Evolutionary conservation across 2,329 filamentous ascomycete species (phyloP), one percentile per base, ranked within the genome.

Genomic region (Thelonectria discophora): DNA sequence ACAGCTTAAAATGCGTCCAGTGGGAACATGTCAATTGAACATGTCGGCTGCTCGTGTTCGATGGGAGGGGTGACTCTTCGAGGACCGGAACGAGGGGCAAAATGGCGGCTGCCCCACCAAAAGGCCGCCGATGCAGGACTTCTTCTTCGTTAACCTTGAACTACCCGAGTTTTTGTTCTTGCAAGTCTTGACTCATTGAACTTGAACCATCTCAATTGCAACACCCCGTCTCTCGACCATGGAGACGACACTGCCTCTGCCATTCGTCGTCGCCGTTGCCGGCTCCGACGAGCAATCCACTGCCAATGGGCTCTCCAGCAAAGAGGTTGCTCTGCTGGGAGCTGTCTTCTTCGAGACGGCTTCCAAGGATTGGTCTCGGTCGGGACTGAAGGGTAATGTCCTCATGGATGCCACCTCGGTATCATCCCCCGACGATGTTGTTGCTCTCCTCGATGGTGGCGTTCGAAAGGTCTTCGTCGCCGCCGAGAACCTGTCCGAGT

Each of bases 381-480:
- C 84, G 69, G 82, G 79, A 63, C 77, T 81, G 58, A 81, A 84
- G 34, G 83, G 85, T 65, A 81, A 84, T 67, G 86, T 91, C 66
- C 93, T 91, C 75, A 86, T 97, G 67, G 92, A 97, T 71, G 93
- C 89, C 52, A 90, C 91, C 5, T 79, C 80, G 20, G 82, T 98
- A 40, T 77, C 85, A 32, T 88, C 88, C 11, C 81, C 82, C 57
- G 90, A 93, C 67, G 90, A 96, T 65, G 82, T 98, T 37, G 80
- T 94, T 55, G 86, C 90, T 48, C 84, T 98, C 37, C 87, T 99
- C 58, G 92, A 99, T 75, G 86, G 88, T 65, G 95, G 95, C 62
- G 93, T 93, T 7, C 86, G 88, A 54, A 95, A 90, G 75, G 90
- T 95, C 64, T 95, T 98, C 75, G 91, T 97, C 52, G 85, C 85